Evolutionary conservation across 108 stramenopile genomes (phyloP).

Genomic region (Skeletonema grethae): DNA sequence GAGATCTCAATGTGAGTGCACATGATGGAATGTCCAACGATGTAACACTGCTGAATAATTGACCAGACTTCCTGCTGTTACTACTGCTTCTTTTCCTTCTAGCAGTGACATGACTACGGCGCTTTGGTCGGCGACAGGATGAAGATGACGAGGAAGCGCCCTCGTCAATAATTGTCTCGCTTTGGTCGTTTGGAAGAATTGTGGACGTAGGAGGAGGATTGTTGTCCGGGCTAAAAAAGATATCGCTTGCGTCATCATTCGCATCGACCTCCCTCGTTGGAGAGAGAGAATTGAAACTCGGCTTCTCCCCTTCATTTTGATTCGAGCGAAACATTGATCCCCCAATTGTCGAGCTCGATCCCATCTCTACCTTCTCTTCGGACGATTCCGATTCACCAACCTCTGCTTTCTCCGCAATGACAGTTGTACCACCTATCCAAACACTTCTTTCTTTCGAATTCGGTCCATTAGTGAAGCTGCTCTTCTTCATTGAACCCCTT

Average conservation of each 20-base stretch:
- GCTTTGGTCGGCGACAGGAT: background rate
- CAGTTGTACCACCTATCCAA: background rate
- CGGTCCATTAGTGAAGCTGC: background rate
- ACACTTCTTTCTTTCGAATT: background rate
- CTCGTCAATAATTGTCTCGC: background rate
- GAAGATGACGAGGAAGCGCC: background rate
- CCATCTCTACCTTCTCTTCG: background rate
- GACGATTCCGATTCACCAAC: background rate
- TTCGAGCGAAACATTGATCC: background rate
- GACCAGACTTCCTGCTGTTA: background rate
- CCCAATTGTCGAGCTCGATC: background rate
- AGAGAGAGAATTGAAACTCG: background rate
- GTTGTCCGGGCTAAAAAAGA: background rate
- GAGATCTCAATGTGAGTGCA: slow-evolving; percentile 8
- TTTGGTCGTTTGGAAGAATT: background rate
- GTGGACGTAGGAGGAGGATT: background rate
- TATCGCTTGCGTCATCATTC: background rate
- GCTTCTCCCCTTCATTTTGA: background rate
- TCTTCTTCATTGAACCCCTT: background rate
- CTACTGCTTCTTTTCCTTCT: background rate
- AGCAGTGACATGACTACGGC: background rate
- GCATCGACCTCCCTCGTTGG: background rate
- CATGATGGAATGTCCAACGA: slow-evolving; percentile 1
- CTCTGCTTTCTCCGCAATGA: background rate
- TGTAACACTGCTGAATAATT: background rate